Evolutionary conservation across 345 rosid genomes (phyloP), one percentile per base, ranked within the genome.

Genomic region (Lepidium didymum): DNA sequence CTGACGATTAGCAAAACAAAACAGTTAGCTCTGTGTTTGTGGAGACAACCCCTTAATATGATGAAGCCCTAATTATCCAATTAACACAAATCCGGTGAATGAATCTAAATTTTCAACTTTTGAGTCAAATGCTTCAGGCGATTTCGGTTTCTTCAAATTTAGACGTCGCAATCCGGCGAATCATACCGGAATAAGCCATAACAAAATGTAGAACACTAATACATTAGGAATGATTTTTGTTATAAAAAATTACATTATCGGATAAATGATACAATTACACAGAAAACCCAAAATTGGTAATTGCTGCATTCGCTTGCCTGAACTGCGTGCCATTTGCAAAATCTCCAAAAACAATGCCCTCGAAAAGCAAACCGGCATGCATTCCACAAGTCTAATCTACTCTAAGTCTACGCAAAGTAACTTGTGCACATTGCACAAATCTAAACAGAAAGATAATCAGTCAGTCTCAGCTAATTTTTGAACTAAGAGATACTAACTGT

Each of bases 281-380:
- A 19, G 31, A 41, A 33, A 15, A 35, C 85, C 53, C 53, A 38
- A 84, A 90, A 87, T 29, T 41, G 70, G 61, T 40, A 60, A 82
- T 69, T 75, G 88, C 62, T 79, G 78, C 87, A 38, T 53, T 82
- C 79, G 70, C 68, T 65, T 62, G 5, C 3, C 31, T 4, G 18
- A 66, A 66, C 42, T 58, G 47, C 61, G 1, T 40, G 66, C 67
- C 62, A 55, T 73, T 64, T 57, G 10, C 29, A 57, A 41, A 49
- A 36, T 49, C 54, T 50, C 19, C 54, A 40, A 45, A 45, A 61
- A 19, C 13, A 25, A 63, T 29, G 7, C 34, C 13, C 56, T 10
- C 42, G 15, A 40, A 47, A 64, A 18, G 11, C n/a, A 42, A 72
- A 57, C 44, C 69, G 73, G 44, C 68, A 52, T 5, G 58, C 52